A percentile compares a stretch with the other conserved stretches of the same genome.
Conservation (phyloP, 1,284 basidiomycete species). For the Malassezia psittaci region DNA sequence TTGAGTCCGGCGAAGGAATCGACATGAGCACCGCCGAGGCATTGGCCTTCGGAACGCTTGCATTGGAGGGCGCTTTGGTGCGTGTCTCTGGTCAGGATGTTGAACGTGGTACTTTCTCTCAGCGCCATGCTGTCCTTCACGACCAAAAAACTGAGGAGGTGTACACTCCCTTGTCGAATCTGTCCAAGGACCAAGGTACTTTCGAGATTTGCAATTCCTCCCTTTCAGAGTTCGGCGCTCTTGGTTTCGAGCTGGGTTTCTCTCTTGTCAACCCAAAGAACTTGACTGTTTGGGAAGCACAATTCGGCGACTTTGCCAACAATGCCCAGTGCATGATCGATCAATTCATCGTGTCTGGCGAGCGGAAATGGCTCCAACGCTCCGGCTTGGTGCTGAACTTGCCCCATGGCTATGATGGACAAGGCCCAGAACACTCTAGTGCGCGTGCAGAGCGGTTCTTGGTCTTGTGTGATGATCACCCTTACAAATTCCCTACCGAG, state of each 20-base stretch:
- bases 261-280: conserved; percentile 90
- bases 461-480: conserved; percentile 95
- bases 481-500: conserved; percentile 73
- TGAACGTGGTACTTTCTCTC: conserved; percentile 99
- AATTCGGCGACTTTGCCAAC: conserved; percentile 82
- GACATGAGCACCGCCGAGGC: conserved; percentile 99
- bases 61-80: conserved; percentile 84
- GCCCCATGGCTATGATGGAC: conserved; percentile 89
- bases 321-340: conserved; percentile 92
- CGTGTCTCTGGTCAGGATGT: conserved; percentile 97
- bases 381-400: conserved; percentile 83
- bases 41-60: conserved; percentile 85
- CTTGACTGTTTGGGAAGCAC: conserved; percentile 93
- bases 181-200: conserved; percentile 73
- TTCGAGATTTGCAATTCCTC: conserved; percentile 97
- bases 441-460: conserved; percentile 93
- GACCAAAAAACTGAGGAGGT: conserved; percentile 87
- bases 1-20: conserved; percentile 81
- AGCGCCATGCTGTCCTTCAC: conserved; percentile 91
- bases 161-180: conserved; percentile 78
- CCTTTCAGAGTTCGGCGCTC: conserved; percentile 84
- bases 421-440: conserved; percentile 96
- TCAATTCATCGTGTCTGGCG: conserved; percentile 94
- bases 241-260: conserved; percentile 97
- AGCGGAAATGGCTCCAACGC: conserved; percentile 95